These are phyloP conservation scores for Serendipita sp. DNA, from an alignment of 768 basidiomycete species.

Conservation along the genomic window DNA sequence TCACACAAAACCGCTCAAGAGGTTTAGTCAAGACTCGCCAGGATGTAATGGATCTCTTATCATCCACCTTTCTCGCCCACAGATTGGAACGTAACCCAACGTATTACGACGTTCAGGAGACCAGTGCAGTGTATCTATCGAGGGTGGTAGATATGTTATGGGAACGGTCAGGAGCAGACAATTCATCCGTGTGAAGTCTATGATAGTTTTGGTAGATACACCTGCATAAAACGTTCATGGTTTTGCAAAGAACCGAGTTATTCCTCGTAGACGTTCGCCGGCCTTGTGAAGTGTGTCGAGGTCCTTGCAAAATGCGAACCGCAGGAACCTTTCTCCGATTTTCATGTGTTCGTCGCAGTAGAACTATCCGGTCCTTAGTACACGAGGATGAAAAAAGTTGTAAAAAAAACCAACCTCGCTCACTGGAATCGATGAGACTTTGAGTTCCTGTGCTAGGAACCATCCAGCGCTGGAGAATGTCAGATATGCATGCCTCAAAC, in stretches of 20 bases:
- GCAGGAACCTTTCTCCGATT: slow-evolving; percentile 74
- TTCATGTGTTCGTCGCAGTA: slow-evolving; percentile 75
- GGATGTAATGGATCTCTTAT: slow-evolving; percentile 58
- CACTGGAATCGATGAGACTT: slow-evolving; percentile 86
- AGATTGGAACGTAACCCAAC: slow-evolving; percentile 65
- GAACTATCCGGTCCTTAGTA: slow-evolving; percentile 36
- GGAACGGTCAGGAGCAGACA: background rate
- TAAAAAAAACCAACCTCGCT: slow-evolving; percentile 56
- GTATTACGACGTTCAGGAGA: slow-evolving; percentile 50
- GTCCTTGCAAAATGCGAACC: slow-evolving; percentile 97
- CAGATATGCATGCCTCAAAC: background rate
- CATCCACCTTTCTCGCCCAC: slow-evolving; percentile 64
- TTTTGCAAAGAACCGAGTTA: slow-evolving; percentile 47
- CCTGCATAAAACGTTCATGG: background rate
- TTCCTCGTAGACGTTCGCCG: slow-evolving; percentile 59
- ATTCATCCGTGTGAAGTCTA: background rate
- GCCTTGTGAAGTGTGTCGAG: slow-evolving; percentile 66
- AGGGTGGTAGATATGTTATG: slow-evolving; percentile 44
- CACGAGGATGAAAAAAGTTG: background rate
- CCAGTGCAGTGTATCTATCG: slow-evolving; percentile 42
- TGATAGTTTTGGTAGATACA: background rate
- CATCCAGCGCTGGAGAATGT: slow-evolving; percentile 54
- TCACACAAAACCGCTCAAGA: slow-evolving; percentile 24
- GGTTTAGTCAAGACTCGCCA: slow-evolving; percentile 36
- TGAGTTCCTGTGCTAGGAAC: slow-evolving; percentile 84